Conservation (phyloP, 1,139 yeast species). For the Candida buenavistaensis region DNA sequence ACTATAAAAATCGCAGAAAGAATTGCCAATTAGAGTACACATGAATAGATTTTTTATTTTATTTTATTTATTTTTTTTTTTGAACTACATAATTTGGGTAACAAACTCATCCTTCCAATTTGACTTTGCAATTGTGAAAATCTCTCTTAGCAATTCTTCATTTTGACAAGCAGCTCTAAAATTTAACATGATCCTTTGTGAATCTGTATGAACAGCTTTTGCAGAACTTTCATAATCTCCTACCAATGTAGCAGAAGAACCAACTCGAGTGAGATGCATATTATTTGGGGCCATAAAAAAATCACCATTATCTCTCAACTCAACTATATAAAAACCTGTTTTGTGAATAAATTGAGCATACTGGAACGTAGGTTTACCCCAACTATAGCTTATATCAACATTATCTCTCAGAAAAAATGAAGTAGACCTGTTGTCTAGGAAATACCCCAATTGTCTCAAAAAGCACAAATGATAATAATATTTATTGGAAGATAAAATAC, state of each 20-base stretch:
- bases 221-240: conserved; percentile 27
- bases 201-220: conserved; percentile 47
- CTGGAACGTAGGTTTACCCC: conserved; percentile 86
- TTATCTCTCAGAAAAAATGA: conserved; percentile 53
- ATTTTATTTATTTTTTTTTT: conserved; percentile 11
- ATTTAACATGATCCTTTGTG: conserved; percentile 71
- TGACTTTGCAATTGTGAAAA: conserved; percentile 61
- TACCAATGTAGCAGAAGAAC: conserved; percentile 30
- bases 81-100: conserved; percentile 11
- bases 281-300: conserved; percentile 82
- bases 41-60: conserved; percentile 4
- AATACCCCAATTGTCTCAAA: conserved; percentile 68
- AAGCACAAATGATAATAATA: conserved; percentile 66
- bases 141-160: conserved; percentile 41
- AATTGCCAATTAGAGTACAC: conserved; percentile 38
- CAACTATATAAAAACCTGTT: conserved; percentile 89
- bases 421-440: conserved; percentile 81
- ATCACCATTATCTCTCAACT: conserved; percentile 77
- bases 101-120: conserved; percentile 40
- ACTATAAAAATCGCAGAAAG: conserved; percentile 89
- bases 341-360: conserved; percentile 88
- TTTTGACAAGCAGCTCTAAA: conserved; percentile 66
- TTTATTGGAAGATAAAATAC: conserved; percentile 46
- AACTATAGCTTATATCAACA: conserved; percentile 70
- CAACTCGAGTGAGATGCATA: conserved; percentile 65